phyloP scores from a whole-genome alignment of 1,284 basidiomycete species.

The Apiotrichum porosum region DNA sequence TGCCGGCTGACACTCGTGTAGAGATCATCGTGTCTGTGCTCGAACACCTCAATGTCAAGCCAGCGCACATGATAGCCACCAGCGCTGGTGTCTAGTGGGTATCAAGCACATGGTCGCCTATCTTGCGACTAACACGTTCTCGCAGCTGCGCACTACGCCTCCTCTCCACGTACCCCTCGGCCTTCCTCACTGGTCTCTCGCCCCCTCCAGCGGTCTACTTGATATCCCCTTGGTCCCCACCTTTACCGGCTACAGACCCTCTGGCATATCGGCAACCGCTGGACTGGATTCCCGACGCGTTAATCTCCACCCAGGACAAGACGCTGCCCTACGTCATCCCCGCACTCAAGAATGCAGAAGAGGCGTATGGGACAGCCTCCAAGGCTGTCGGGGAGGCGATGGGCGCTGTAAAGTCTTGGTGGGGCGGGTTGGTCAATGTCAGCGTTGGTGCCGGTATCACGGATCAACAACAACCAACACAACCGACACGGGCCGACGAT shows the following conservation, averaged over 20 bases:
- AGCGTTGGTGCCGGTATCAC: no score
- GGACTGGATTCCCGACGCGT: slow-evolving; percentile 36
- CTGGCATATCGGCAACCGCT: slow-evolving; percentile 38
- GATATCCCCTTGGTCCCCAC: slow-evolving; percentile 43
- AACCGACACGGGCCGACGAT: background rate
- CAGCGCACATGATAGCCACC: slow-evolving; percentile 34
- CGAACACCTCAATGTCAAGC: slow-evolving; percentile 35
- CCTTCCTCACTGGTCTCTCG: slow-evolving; percentile 24
- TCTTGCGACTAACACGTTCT: no score
- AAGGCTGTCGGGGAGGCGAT: slow-evolving; percentile 10
- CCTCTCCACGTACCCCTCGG: slow-evolving; percentile 24
- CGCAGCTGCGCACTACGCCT: slow-evolving; percentile 39
- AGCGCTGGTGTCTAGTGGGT: slow-evolving; percentile 44
- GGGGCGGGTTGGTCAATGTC: background rate
- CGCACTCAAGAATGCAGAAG: slow-evolving; percentile 8
- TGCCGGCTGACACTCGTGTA: slow-evolving; percentile 14
- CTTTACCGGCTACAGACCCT: slow-evolving; percentile 29
- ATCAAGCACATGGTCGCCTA: background rate
- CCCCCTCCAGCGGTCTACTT: slow-evolving; percentile 37
- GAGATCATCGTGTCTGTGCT: slow-evolving; percentile 41
- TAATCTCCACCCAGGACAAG: slow-evolving; percentile 40
- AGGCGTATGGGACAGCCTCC: slow-evolving; percentile 6
- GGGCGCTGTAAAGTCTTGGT: slow-evolving; percentile 9
- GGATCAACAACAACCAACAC: no score
- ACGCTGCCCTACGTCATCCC: slow-evolving; percentile 20